Percentiles rank a stretch among this genome's conserved stretches.
phyloP scores from a whole-genome alignment of 1,284 basidiomycete genomes.

The Pascua guehoae region DNA sequence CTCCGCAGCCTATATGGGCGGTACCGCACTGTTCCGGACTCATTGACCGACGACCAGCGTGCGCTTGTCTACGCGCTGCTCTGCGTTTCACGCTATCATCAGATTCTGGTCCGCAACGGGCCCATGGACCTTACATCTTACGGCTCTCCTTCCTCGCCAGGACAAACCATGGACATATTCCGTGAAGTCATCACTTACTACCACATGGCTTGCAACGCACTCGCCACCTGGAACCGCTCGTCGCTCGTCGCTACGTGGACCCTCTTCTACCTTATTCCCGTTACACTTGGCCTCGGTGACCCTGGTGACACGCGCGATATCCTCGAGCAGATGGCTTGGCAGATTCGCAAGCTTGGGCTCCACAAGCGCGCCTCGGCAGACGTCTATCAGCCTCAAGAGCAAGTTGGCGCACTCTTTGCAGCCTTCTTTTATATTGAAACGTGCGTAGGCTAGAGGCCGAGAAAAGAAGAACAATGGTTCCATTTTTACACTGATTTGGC shows the following conservation, averaged over 20 bases:
- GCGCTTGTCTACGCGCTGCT: conserved; percentile 23
- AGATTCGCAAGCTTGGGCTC: conserved; percentile 24
- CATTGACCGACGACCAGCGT: conserved; percentile 20
- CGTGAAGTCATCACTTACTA: conserved; percentile 32
- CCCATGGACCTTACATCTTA: neutral
- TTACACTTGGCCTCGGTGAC: conserved; percentile 19
- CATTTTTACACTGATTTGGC: neutral
- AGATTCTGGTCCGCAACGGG: conserved; percentile 7
- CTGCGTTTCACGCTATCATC: conserved; percentile 17
- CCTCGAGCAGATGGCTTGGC: conserved; percentile 27
- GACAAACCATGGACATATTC: neutral
- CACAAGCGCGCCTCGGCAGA: conserved; percentile 19
- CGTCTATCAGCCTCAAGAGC: conserved; percentile 23
- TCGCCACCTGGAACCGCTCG: conserved; percentile 23
- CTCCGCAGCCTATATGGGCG: conserved; percentile 17
- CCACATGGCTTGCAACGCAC: conserved; percentile 19
- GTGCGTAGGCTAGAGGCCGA: conserved; percentile 21
- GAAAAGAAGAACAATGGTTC: too few relatives aligned
- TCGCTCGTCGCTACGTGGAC: conserved; percentile 25
- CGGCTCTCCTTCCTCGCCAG: too few relatives aligned
- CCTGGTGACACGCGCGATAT: conserved; percentile 20
- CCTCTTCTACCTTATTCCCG: conserved; percentile 23
- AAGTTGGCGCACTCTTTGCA: conserved; percentile 21
- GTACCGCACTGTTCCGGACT: conserved; percentile 21
- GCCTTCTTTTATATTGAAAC: conserved; percentile 26